These are phyloP conservation scores for Backusella tarrabulga DNA, from an alignment of 192 early-diverging fungal species.

Conservation along the genomic window DNA sequence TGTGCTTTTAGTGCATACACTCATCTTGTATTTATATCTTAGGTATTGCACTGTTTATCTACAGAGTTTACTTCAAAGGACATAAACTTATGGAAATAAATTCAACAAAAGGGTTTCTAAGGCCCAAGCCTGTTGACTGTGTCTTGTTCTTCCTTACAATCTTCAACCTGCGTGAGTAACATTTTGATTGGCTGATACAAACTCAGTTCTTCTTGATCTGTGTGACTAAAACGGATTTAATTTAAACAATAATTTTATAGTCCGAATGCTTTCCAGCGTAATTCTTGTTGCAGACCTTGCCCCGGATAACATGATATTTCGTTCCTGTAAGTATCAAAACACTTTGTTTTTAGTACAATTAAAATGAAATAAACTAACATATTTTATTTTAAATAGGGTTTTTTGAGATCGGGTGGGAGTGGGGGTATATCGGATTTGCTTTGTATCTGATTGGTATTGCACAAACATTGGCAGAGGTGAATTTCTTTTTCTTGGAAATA, in stretches of 20 bases:
- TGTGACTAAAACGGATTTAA: not conserved
- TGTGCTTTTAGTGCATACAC: not conserved
- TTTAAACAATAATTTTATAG: slow-evolving; percentile 11
- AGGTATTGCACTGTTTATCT: slow-evolving; percentile 15
- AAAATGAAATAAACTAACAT: not conserved
- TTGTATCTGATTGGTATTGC: slow-evolving; percentile 32
- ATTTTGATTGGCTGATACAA: slow-evolving; percentile 13
- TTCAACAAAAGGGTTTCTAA: slow-evolving; percentile 12
- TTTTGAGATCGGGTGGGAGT: slow-evolving; percentile 32
- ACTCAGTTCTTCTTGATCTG: not conserved
- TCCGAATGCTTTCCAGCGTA: slow-evolving; percentile 25
- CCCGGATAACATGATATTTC: slow-evolving; percentile 20
- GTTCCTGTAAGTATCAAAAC: slow-evolving; percentile 18
- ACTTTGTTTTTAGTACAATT: not conserved
- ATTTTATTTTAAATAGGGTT: slow-evolving; percentile 8
- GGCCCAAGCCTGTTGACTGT: slow-evolving; percentile 30
- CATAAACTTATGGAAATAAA: slow-evolving; percentile 15
- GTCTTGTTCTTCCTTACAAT: slow-evolving; percentile 11
- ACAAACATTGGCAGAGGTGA: slow-evolving; percentile 30
- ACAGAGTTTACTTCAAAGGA: slow-evolving; percentile 11
- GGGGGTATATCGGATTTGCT: slow-evolving; percentile 18
- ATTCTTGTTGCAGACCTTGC: slow-evolving; percentile 26
- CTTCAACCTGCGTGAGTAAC: not conserved
- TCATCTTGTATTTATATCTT: not conserved
- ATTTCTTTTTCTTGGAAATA: not conserved